Conservation (phyloP, 2,329 filamentous ascomycete genomes). For the Aspergillus bombycis region DNA sequence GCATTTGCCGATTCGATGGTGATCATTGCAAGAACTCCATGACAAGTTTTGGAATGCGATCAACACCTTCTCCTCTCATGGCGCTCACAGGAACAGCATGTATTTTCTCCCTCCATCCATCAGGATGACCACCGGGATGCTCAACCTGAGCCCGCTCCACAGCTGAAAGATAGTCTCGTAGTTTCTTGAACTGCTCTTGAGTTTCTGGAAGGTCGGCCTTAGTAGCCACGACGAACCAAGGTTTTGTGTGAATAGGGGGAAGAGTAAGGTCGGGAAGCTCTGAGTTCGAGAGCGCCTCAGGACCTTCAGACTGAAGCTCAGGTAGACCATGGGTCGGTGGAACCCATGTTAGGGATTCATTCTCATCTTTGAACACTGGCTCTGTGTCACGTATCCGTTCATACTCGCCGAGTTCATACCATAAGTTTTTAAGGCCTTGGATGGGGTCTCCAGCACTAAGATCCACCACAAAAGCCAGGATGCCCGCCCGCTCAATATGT, state of each 20-base stretch:
- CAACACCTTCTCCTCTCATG: constrained; percentile 81
- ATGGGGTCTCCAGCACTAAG: constrained; percentile 79
- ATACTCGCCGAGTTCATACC: constrained; percentile 89
- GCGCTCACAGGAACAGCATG: constrained; percentile 84
- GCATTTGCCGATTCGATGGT: background rate
- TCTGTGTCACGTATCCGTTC: constrained; percentile 78
- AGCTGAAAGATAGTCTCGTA: constrained; percentile 71
- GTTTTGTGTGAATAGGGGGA: constrained; percentile 85
- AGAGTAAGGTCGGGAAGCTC: constrained; percentile 53
- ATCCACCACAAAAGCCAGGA: constrained; percentile 93
- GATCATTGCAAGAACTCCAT: constrained; percentile 45
- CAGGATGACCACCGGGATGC: constrained; percentile 75
- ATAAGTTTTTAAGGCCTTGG: constrained; percentile 75
- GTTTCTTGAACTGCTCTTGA: constrained; percentile 70
- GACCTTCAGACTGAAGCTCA: constrained; percentile 23
- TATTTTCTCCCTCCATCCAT: constrained; percentile 61
- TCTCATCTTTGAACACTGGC: constrained; percentile 64
- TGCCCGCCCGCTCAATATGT: constrained; percentile 89
- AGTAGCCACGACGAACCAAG: constrained; percentile 94
- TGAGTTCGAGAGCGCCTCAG: background rate
- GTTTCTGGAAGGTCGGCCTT: constrained; percentile 85
- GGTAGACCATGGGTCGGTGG: constrained; percentile 30
- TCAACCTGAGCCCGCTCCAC: constrained; percentile 64
- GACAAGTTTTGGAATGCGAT: constrained; percentile 51
- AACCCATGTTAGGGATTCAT: constrained; percentile 61